Evolutionary conservation across 2,329 filamentous ascomycete genomes (phyloP).

Genomic region (Macrophomina pseudophaseolina): DNA sequence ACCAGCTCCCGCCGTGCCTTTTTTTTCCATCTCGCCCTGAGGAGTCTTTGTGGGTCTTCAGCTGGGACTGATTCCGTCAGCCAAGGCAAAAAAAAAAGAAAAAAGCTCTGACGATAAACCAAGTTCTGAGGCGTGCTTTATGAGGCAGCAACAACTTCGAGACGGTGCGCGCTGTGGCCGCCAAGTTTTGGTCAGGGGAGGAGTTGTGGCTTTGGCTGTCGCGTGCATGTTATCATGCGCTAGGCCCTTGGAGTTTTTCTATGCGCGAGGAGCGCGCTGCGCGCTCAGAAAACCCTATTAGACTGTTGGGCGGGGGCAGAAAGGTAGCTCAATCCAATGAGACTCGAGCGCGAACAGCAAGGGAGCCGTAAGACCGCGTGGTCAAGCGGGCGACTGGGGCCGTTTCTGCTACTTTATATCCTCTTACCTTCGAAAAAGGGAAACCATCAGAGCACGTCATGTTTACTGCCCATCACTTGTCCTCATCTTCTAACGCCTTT

Average conservation of each 20-base stretch:
- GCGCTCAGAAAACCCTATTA: not conserved
- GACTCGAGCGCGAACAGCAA: not conserved
- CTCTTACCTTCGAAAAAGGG: not conserved
- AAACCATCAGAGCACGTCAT: constrained; percentile 2
- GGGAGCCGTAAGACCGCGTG: not conserved
- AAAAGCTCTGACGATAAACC: not conserved
- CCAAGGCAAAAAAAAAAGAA: not conserved
- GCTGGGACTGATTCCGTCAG: not conserved
- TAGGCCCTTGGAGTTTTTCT: not conserved
- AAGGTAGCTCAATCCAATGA: not conserved
- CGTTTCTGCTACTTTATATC: not conserved
- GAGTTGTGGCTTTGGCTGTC: not conserved
- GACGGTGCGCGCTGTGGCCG: not conserved
- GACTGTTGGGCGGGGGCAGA: not conserved
- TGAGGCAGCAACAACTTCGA: not conserved
- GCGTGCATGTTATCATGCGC: constrained; percentile 4
- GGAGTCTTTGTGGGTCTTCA: not conserved
- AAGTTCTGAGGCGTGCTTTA: no score
- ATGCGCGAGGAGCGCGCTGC: constrained; percentile 1
- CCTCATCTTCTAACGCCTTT: not conserved
- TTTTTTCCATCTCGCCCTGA: not conserved
- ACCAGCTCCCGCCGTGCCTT: not conserved
- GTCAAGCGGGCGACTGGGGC: not conserved
- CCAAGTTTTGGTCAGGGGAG: not conserved
- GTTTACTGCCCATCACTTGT: constrained; percentile 4